Base-by-base conservation (phyloP, 768 basidiomycete genomes). In the Pleurotus sapidus region DNA sequence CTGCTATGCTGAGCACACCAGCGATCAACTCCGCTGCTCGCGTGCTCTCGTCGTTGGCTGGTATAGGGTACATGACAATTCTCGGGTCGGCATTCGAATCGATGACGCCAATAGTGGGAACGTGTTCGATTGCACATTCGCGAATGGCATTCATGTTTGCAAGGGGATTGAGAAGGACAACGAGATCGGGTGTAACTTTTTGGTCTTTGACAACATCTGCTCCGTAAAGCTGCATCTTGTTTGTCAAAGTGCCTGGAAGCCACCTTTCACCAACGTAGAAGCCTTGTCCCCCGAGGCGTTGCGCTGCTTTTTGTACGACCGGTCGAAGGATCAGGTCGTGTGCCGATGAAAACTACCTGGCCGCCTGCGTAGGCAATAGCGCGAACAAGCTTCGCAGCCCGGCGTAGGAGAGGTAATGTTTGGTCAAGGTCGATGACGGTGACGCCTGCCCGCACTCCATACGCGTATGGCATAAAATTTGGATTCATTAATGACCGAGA, bases 41-140 rank as follows among this genome's bases (percentile, higher is more conserved):
- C 8, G 88, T 81, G 67, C 86, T 93, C 73, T 99, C 97, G 73
- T 96, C 93, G 70, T 98, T 99, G n/a, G 93, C 95, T 0, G 95
- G 95, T 66, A 99, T 98, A 43, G 97, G 90, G 70, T 97, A 98
- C 82, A 98, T 97, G 60, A 99, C 95, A 39, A 94, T 80, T 23
- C 97, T 86, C 4, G 97, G 97, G 73, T 99, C 97, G 43, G 86
- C 90, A 68, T 99, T 94, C 18, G 95, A 93, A 72, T 99, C 97
- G 55, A 95, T 84, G 59, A 98, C 87, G 34, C 89, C 97, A 59
- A 98, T 86, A 1, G 97, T 98, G 0, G 97, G 97, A 56, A 98
- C 83, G 66, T 95, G 89, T 60, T 88, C 82, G 56, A 87, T 78
- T 14, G 93, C 93, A 65, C 93, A 95, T 75, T 99, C 97, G 55